Percentiles rank a stretch among this genome's conserved stretches.
Conservation (phyloP, 2,329 filamentous ascomycete genomes). For the Nannizzia gypsea region DNA sequence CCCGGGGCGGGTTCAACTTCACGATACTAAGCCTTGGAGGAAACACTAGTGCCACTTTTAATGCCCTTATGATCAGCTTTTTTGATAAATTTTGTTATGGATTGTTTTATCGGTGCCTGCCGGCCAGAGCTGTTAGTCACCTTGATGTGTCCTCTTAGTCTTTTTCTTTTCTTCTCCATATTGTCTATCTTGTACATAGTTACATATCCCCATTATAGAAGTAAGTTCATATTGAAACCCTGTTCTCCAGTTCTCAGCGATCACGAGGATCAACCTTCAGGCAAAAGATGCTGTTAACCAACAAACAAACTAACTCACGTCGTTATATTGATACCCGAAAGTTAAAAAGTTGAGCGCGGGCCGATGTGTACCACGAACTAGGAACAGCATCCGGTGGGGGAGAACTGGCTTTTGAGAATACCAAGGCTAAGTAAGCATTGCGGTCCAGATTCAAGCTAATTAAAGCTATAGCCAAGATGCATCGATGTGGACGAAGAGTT, state of each 20-base stretch:
- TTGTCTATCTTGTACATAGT: neutral
- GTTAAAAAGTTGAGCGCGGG: neutral
- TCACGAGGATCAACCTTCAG: neutral
- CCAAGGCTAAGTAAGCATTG: slow-evolving; percentile 4
- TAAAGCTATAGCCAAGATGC: neutral
- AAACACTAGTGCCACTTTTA: neutral
- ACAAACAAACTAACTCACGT: neutral
- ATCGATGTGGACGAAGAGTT: neutral
- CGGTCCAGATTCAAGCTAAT: slow-evolving; percentile 5
- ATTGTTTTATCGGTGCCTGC: neutral
- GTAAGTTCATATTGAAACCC: neutral
- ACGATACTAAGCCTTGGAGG: neutral
- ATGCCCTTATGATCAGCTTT: neutral
- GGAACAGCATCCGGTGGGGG: neutral
- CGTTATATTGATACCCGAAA: slow-evolving; percentile 1
- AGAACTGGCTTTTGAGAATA: neutral
- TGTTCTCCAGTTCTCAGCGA: neutral
- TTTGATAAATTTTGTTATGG: neutral
- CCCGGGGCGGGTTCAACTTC: neutral
- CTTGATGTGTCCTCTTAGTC: neutral
- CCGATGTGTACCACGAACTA: neutral
- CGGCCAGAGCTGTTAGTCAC: neutral
- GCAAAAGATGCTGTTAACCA: neutral
- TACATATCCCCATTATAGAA: neutral
- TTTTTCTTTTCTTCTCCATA: neutral